Evolutionary conservation across 352 stramenopile species (phyloP).

Genomic region (Blastocystis sp.): DNA sequence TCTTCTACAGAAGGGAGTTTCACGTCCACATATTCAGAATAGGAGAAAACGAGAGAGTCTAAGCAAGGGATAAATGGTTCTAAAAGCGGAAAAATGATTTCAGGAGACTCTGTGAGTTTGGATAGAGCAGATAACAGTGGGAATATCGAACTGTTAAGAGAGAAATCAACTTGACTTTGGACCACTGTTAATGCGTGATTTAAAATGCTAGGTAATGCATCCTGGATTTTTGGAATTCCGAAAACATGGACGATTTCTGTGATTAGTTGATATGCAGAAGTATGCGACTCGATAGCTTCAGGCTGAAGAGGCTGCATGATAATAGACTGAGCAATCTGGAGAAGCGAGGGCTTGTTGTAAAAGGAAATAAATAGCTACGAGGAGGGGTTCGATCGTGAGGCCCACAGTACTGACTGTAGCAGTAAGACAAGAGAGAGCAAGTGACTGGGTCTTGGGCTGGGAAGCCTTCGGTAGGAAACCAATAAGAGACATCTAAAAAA

Average conservation of each 20-base stretch:
- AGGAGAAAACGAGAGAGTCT: neutral
- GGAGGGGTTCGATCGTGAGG: neutral
- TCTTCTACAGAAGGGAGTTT: neutral
- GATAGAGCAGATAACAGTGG: neutral
- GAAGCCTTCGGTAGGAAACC: neutral
- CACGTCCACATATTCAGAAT: constrained; percentile 20
- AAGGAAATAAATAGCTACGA: neutral
- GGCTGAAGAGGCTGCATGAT: neutral
- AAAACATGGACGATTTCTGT: neutral
- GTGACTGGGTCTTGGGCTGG: neutral
- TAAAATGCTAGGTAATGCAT: neutral
- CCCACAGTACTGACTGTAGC: neutral
- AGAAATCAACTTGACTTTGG: neutral
- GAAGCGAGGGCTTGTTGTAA: neutral
- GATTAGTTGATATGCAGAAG: neutral
- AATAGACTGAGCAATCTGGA: neutral
- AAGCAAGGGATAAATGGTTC: neutral
- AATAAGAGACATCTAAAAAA: neutral
- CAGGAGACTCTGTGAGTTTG: too few species aligned
- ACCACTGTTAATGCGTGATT: neutral
- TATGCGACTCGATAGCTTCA: neutral
- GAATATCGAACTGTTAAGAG: neutral
- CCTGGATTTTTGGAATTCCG: neutral
- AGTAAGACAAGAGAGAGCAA: neutral
- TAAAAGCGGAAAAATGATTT: neutral